phyloP scores from a whole-genome alignment of 148 eudicot species.

The Cornus florida region DNA sequence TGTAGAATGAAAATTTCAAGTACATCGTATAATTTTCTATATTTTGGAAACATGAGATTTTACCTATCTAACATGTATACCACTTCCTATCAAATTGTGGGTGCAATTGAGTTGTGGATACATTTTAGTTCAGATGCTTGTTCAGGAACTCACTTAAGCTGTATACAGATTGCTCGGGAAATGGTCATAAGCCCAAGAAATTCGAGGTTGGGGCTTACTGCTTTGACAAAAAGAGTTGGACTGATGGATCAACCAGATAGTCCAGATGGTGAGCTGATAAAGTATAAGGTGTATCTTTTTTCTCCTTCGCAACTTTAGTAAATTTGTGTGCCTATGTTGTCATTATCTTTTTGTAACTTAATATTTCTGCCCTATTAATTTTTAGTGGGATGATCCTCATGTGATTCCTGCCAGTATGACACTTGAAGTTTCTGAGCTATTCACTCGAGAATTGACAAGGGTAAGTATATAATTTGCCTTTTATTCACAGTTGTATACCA shows the following conservation, averaged over 20 bases:
- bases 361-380: conserved; percentile 5
- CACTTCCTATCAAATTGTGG: background rate
- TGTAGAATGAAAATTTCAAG: background rate
- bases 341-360: background rate
- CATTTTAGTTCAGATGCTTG: background rate
- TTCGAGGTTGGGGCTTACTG: conserved; percentile 69
- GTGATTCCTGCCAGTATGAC: conserved; percentile 75
- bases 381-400: conserved; percentile 90
- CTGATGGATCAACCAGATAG: conserved; percentile 57
- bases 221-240: conserved; percentile 67
- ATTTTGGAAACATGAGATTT: background rate
- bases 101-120: background rate
- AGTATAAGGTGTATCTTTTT: conserved; percentile 53
- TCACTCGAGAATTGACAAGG: conserved; percentile 83
- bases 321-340: background rate
- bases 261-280: conserved; percentile 71
- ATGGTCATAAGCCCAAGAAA: conserved; percentile 94
- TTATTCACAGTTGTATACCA: background rate
- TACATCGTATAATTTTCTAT: background rate
- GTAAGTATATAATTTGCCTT: conserved; percentile 38
- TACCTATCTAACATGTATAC: background rate
- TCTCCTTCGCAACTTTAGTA: background rate
- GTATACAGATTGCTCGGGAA: conserved; percentile 79
- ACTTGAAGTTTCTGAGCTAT: conserved; percentile 85
- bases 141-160: conserved; percentile 8